Evolutionary conservation across 2,329 filamentous ascomycete genomes (phyloP), one percentile per base, ranked within the genome.

Genomic region (Talaromyces sp.): DNA sequence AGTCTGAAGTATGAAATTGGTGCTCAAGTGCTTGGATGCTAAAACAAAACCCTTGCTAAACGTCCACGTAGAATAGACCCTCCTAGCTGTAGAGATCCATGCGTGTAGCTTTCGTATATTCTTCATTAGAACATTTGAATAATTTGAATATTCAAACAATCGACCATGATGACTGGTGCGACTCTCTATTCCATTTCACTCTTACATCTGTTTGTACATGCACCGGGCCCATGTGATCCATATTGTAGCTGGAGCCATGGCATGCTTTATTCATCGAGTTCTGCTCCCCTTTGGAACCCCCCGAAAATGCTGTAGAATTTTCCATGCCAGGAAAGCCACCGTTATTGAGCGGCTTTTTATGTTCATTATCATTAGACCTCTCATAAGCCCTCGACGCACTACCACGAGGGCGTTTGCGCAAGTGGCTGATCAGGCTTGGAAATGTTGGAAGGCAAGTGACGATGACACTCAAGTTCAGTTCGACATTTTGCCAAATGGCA

Each of bases 191-290:
- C 43, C 43, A 47, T 22, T 47, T 47, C 43, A 47, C 43, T 47
- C 43, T 47, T 47, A 47, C 43, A 13, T 47, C 43, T 47, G 43
- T 47, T 22, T 47, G 43, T 47, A 47, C 43, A 47, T 47, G 43
- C 19, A 47, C 43, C 43, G 43, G 43, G 43, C 43, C 43, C n/a
- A 47, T 47, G n/a, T 47, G 8, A 47, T 47, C 43, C 43, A 47
- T 47, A n/a, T 22, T 47, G 43, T 47, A 47, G 43, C 43, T 47
- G 1, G 43, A 47, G 43, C 43, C 43, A 47, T 47, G 43, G n/a
- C 43, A 47, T 47, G 43, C 43, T 47, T 47, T 47, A 47, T 47
- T 47, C 43, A 47, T 47, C 43, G 43, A 47, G 43, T 47, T 47
- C 43, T 47, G 43, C 43, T 47, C 43, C 19, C n/a, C 22, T 47